These are phyloP conservation scores for Piper betle DNA, from an alignment of 164 flowering plant genomes.

Conservation along the genomic window DNA sequence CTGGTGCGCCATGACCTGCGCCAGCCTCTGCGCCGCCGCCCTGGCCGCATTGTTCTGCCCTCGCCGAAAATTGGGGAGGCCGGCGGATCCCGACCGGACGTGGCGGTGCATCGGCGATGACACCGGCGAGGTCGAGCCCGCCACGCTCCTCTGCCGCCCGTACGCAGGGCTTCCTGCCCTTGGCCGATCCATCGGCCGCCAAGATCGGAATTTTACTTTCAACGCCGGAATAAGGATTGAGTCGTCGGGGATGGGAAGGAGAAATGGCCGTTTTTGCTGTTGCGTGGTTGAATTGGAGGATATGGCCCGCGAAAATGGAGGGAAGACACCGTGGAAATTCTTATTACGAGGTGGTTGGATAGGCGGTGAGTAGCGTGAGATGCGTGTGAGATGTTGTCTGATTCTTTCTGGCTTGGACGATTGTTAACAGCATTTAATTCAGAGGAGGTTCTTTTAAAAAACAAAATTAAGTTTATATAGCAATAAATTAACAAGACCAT, in stretches of 20 bases:
- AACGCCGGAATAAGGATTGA: not conserved
- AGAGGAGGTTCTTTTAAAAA: no score
- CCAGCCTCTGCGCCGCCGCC: conserved; percentile 90
- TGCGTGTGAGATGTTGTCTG: no score
- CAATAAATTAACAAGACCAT: no score
- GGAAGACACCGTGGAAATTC: no score
- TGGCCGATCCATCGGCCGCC: conserved; percentile 25
- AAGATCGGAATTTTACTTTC: not conserved
- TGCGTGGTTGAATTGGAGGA: not conserved
- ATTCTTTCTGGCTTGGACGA: no score
- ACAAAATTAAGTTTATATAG: no score
- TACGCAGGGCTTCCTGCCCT: conserved; percentile 20
- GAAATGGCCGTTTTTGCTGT: not conserved
- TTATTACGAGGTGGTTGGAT: no score
- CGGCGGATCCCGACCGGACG: conserved; percentile 45
- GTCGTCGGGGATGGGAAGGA: not conserved
- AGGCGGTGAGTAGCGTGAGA: not conserved
- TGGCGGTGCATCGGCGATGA: conserved; percentile 47
- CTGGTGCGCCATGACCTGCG: conserved; percentile 72
- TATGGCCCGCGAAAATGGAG: not conserved
- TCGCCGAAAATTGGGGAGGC: conserved; percentile 21
- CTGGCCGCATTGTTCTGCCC: conserved; percentile 52
- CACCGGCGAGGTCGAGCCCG: conserved; percentile 26
- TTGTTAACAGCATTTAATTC: no score
- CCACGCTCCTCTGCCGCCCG: conserved; percentile 29